phyloP scores from a whole-genome alignment of 2,329 filamentous ascomycete genomes.

The Sporothrix protearum region DNA sequence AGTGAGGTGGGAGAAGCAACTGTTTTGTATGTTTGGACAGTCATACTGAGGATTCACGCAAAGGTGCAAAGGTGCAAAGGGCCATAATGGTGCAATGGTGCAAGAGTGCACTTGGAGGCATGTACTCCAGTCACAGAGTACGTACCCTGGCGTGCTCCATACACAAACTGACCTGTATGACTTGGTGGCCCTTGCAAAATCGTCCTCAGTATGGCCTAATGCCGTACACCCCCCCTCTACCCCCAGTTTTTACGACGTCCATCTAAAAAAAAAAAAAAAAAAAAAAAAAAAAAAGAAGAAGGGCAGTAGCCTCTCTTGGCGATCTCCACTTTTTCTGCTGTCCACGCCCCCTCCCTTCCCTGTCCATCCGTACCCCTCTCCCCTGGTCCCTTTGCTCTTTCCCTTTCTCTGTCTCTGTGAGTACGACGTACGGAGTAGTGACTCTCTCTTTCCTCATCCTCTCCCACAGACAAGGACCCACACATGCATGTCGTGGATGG shows the following conservation, averaged over 20 bases:
- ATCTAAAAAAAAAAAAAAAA: conserved; percentile 5
- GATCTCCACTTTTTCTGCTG: background rate
- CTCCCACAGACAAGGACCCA: conserved; percentile 13
- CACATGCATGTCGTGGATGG: conserved; percentile 25
- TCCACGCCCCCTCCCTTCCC: conserved; percentile 12
- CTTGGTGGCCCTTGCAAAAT: conserved; percentile 23
- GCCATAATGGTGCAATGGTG: background rate
- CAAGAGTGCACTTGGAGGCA: background rate
- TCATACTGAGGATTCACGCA: conserved; percentile 16
- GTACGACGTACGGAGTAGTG: background rate
- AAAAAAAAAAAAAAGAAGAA: conserved; percentile 15
- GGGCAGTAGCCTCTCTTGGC: conserved; percentile 3
- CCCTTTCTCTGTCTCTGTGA: background rate
- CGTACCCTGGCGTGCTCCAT: conserved; percentile 17
- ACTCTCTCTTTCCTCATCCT: background rate
- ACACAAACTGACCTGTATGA: conserved; percentile 16
- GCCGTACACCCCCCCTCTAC: conserved; percentile 22
- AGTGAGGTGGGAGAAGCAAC: conserved; percentile 27
- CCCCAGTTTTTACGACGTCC: conserved; percentile 17
- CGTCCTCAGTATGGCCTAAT: conserved; percentile 23
- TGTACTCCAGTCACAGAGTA: background rate
- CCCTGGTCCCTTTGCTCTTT: conserved; percentile 11
- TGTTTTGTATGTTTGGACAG: conserved; percentile 29
- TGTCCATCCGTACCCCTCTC: conserved; percentile 13
- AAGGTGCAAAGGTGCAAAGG: background rate